phyloP scores from a whole-genome alignment of 495 filamentous ascomycete genomes.

The Xylaria curta region DNA sequence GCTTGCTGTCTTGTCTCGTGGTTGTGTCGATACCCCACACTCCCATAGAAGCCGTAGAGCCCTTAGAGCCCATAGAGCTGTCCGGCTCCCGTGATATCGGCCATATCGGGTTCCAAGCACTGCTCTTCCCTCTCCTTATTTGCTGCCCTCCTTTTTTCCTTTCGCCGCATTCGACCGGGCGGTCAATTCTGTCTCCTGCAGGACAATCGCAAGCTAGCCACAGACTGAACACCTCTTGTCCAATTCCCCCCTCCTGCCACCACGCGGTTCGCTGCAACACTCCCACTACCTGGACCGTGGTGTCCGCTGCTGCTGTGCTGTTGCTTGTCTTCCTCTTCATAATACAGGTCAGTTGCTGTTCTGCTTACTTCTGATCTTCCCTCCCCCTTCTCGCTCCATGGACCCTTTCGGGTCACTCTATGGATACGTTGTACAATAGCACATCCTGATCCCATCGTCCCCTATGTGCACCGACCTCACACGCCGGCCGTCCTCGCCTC shows the following conservation, averaged over 20 bases:
- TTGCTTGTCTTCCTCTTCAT: conserved; percentile 46
- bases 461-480: conserved; percentile 40
- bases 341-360: conserved; percentile 51
- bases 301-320: conserved; percentile 35
- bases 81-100: conserved; percentile 38
- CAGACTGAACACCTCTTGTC: conserved; percentile 38
- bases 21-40: conserved; percentile 36
- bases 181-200: conserved; percentile 42
- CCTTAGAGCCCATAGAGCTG: conserved; percentile 14
- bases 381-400: conserved; percentile 41
- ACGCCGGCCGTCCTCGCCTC: conserved; percentile 36
- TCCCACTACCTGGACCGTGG: conserved; percentile 31
- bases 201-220: conserved; percentile 40
- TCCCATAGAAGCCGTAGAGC: conserved; percentile 24
- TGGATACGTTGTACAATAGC: conserved; percentile 43
- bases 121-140: conserved; percentile 39
- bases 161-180: conserved; percentile 42
- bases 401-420: conserved; percentile 44
- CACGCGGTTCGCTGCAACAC: conserved; percentile 45
- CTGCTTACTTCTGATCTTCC: conserved; percentile 36
- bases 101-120: conserved; percentile 40
- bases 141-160: conserved; percentile 45
- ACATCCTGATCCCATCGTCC: conserved; percentile 27
- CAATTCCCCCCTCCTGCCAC: conserved; percentile 43
- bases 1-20: conserved; percentile 7